phyloP scores from a whole-genome alignment of 2,329 filamentous ascomycete species.

The Pseudocercospora musae region DNA sequence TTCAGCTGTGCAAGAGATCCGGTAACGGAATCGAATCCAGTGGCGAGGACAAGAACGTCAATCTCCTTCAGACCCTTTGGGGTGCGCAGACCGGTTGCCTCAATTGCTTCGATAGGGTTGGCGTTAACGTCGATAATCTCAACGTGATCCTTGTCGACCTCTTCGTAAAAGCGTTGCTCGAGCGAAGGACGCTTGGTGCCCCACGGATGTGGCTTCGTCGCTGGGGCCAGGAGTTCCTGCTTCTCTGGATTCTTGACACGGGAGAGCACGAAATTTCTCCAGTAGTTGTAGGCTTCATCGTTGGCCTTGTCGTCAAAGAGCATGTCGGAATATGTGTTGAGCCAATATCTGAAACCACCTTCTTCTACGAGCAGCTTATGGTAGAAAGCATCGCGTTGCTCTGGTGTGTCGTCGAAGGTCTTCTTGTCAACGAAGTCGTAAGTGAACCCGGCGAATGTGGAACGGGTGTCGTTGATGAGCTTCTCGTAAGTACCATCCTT shows the following conservation, averaged over 20 bases:
- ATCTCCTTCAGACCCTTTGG: conserved; percentile 43
- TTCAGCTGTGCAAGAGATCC: conserved; percentile 38
- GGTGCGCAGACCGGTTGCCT: conserved; percentile 40
- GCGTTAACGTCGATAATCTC: conserved; percentile 42
- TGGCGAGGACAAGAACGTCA: conserved; percentile 44
- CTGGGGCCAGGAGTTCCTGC: conserved; percentile 52
- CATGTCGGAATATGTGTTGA: conserved; percentile 40
- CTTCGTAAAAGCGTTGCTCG: conserved; percentile 46
- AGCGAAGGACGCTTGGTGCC: conserved; percentile 44
- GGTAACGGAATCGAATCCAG: conserved; percentile 43
- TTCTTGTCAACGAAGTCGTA: conserved; percentile 53
- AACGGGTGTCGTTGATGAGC: conserved; percentile 26
- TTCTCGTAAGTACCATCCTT: conserved; percentile 39
- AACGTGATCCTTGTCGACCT: conserved; percentile 41
- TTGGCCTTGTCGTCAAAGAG: conserved; percentile 39
- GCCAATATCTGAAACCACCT: conserved; percentile 45
- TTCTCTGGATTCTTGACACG: conserved; percentile 51
- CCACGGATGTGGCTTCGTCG: conserved; percentile 53
- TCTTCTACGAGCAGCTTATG: conserved; percentile 26
- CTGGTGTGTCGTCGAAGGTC: conserved; percentile 48
- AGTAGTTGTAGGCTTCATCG: conserved; percentile 38
- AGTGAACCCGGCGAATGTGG: conserved; percentile 54
- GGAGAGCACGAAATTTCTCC: conserved; percentile 40
- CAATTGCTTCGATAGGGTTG: conserved; percentile 40
- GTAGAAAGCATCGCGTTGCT: conserved; percentile 47